phyloP scores from a whole-genome alignment of 192 early-diverging fungal genomes.

The Coemansia sp. region DNA sequence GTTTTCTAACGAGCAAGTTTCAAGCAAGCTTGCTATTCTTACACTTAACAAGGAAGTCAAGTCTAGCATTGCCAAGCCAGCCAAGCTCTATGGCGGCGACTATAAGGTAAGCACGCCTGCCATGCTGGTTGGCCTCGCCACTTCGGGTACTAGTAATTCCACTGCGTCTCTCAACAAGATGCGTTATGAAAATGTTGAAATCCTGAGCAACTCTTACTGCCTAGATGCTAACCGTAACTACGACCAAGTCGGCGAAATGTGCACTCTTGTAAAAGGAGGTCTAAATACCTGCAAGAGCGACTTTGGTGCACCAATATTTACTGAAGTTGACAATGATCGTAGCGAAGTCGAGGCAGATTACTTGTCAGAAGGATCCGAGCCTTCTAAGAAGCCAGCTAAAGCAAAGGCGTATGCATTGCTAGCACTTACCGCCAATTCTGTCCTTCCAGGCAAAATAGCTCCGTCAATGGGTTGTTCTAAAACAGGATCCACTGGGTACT shows the following conservation, averaged over 20 bases:
- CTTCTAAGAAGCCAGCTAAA: neutral
- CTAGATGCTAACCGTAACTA: neutral
- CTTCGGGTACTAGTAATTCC: neutral
- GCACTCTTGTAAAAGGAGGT: neutral
- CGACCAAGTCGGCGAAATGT: constrained; percentile 14
- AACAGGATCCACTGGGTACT: constrained; percentile 12
- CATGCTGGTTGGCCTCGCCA: constrained; percentile 10
- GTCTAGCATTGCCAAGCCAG: constrained; percentile 1
- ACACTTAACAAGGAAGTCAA: constrained; percentile 15
- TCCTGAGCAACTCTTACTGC: constrained; percentile 9
- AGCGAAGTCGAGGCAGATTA: neutral
- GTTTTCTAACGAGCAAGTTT: neutral
- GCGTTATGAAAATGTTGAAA: neutral
- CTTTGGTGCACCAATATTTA: constrained; percentile 19
- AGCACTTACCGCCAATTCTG: constrained; percentile 14
- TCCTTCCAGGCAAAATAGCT: neutral
- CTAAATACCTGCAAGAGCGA: constrained; percentile 16
- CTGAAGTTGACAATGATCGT: neutral
- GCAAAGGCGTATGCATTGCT: constrained; percentile 15
- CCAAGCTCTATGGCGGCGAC: constrained; percentile 19
- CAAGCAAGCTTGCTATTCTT: constrained; percentile 14
- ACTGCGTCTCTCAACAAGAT: constrained; percentile 6
- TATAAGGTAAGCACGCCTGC: constrained; percentile 8
- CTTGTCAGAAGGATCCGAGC: neutral
- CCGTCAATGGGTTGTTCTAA: neutral